Conservation (phyloP, 257 asterid genomes). For the Lithospermum erythrorhizon region DNA sequence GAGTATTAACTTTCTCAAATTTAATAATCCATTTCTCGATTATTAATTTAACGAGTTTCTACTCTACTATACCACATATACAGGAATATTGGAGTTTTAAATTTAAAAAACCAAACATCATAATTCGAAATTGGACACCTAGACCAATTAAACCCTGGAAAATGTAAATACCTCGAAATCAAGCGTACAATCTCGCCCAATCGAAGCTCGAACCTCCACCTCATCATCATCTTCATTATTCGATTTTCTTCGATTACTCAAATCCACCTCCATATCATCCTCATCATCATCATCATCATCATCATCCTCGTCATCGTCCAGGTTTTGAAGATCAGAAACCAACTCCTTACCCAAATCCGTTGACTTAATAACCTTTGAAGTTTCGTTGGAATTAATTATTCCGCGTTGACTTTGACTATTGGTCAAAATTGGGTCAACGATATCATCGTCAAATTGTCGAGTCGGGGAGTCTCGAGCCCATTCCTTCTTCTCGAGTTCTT, state of each 20-base stretch:
- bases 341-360: no score
- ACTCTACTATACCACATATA: no score
- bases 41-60: no score
- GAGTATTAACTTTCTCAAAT: no score
- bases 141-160: no score
- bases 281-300: background rate
- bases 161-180: slow-evolving; percentile 56
- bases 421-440: background rate
- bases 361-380: no score
- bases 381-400: no score
- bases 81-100: no score
- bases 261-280: background rate
- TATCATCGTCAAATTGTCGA: background rate
- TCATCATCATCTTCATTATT: slow-evolving; percentile 23
- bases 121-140: no score
- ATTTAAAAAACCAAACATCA: no score
- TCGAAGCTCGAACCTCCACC: slow-evolving; percentile 48
- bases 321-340: background rate
- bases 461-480: slow-evolving; percentile 27
- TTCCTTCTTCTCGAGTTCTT: slow-evolving; percentile 49
- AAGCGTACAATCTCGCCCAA: slow-evolving; percentile 82
- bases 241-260: slow-evolving; percentile 2
- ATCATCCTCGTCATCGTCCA: background rate
- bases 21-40: no score
- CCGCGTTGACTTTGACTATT: background rate